Conservation (phyloP, 2,329 filamentous ascomycete species). For the Alternaria brassicicola region DNA sequence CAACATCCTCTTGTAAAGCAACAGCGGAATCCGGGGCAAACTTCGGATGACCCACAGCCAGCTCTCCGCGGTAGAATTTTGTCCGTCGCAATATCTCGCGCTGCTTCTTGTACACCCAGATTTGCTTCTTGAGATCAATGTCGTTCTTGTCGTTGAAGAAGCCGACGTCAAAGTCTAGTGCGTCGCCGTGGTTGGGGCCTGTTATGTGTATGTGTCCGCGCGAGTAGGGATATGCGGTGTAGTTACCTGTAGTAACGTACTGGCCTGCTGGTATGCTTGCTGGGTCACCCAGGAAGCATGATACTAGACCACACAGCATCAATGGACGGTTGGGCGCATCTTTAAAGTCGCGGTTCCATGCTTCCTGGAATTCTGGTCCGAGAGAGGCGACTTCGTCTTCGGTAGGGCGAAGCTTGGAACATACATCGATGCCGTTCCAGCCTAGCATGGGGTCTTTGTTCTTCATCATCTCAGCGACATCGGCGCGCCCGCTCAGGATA, state of each 20-base stretch:
- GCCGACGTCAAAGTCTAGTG: conserved; percentile 63
- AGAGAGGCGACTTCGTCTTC: conserved; percentile 59
- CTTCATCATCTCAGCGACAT: conserved; percentile 54
- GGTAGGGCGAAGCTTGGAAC: conserved; percentile 62
- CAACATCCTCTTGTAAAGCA: conserved; percentile 15
- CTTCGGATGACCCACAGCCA: conserved; percentile 32
- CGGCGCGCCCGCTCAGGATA: conserved; percentile 57
- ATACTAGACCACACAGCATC: conserved; percentile 53
- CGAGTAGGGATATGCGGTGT: conserved; percentile 66
- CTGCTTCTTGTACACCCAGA: conserved; percentile 70
- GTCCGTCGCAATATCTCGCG: conserved; percentile 65
- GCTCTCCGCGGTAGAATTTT: conserved; percentile 54
- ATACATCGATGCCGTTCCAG: conserved; percentile 65
- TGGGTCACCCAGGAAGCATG: conserved; percentile 41
- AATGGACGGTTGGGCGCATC: conserved; percentile 55
- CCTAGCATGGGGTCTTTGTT: conserved; percentile 59
- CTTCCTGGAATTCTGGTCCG: conserved; percentile 59
- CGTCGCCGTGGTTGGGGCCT: conserved; percentile 52
- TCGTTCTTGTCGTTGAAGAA: conserved; percentile 62
- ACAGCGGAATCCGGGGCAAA: conserved; percentile 30
- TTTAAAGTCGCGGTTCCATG: conserved; percentile 64
- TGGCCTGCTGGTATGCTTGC: conserved; percentile 49
- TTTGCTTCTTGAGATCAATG: conserved; percentile 63
- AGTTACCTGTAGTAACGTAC: conserved; percentile 61
- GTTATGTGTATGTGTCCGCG: conserved; percentile 67